Percentiles rank a stretch among this genome's conserved stretches.
phyloP scores from a whole-genome alignment of 768 basidiomycete genomes.

The Amanita inopinata region DNA sequence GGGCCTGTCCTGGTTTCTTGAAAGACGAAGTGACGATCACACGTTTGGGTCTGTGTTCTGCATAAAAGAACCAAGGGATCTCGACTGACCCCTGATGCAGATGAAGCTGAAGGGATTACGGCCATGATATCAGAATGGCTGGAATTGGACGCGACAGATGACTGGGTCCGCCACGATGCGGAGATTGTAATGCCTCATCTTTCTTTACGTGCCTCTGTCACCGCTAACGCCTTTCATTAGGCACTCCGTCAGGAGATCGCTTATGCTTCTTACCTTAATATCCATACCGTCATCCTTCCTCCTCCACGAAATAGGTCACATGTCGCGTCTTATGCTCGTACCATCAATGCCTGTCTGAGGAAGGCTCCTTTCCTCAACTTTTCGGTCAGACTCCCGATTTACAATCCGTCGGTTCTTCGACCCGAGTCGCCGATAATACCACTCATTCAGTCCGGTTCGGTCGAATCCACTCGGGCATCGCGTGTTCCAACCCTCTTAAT shows the following conservation, averaged over 20 bases:
- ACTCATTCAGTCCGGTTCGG: slow-evolving; percentile 11
- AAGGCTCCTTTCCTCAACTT: slow-evolving; percentile 65
- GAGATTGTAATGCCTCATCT: slow-evolving; percentile 61
- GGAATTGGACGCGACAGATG: slow-evolving; percentile 85
- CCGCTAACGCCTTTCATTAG: slow-evolving; percentile 27
- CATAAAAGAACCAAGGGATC: slow-evolving; percentile 7
- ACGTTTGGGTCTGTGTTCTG: slow-evolving; percentile 49
- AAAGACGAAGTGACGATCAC: slow-evolving; percentile 85
- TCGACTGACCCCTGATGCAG: slow-evolving; percentile 23
- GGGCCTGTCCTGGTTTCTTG: slow-evolving; percentile 69
- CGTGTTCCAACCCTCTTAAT: slow-evolving; percentile 28
- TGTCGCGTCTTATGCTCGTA: slow-evolving; percentile 89
- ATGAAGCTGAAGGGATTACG: slow-evolving; percentile 65
- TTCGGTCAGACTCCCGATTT: slow-evolving; percentile 77
- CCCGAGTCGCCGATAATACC: slow-evolving; percentile 20
- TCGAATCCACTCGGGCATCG: slow-evolving; percentile 4
- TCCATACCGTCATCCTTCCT: slow-evolving; percentile 80
- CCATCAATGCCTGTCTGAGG: slow-evolving; percentile 70
- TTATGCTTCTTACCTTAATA: slow-evolving; percentile 87
- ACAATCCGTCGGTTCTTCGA: slow-evolving; percentile 58
- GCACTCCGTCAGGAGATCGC: slow-evolving; percentile 89
- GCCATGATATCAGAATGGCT: slow-evolving; percentile 90
- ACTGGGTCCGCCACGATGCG: slow-evolving; percentile 91
- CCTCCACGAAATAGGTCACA: slow-evolving; percentile 76
- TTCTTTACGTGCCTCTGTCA: slow-evolving; percentile 9